Percentiles rank a stretch among this genome's conserved stretches.
These are phyloP conservation scores for Linnemannia schmuckeri DNA, from an alignment of 192 early-diverging fungal genomes.

Conservation along the genomic window DNA sequence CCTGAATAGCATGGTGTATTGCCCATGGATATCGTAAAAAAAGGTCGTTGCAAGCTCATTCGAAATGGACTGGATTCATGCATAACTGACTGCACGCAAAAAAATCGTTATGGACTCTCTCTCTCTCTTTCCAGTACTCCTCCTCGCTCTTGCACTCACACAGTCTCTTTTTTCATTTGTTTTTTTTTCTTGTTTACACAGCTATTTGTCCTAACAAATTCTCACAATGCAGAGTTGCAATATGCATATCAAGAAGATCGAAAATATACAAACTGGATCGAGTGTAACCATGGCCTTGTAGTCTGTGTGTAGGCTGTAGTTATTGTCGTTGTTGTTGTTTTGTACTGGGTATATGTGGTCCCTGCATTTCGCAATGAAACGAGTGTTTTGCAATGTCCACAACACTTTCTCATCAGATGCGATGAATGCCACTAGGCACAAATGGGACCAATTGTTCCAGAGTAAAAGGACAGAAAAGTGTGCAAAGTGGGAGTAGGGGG, in stretches of 20 bases:
- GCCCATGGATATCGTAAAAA: neutral
- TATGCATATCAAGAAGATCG: neutral
- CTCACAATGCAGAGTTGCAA: neutral
- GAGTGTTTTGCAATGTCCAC: neutral
- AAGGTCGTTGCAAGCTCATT: neutral
- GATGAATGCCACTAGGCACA: neutral
- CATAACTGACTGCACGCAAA: neutral
- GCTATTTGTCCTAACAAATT: neutral
- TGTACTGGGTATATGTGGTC: neutral
- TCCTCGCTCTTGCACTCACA: no score
- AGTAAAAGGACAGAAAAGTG: neutral
- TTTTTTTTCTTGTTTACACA: neutral
- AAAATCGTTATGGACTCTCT: neutral
- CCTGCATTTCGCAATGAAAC: neutral
- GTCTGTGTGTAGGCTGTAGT: neutral
- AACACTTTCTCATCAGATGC: neutral
- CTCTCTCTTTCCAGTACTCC: neutral
- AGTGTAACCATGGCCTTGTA: neutral
- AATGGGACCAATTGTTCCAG: no score
- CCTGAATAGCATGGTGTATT: neutral
- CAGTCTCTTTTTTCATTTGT: neutral
- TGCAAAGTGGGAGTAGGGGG: neutral
- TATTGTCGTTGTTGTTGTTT: neutral
- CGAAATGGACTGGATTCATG: slow-evolving; percentile 2
- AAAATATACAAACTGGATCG: neutral